Evolutionary conservation across 2,329 filamentous ascomycete genomes (phyloP).

Genomic region (Exophiala sp.): DNA sequence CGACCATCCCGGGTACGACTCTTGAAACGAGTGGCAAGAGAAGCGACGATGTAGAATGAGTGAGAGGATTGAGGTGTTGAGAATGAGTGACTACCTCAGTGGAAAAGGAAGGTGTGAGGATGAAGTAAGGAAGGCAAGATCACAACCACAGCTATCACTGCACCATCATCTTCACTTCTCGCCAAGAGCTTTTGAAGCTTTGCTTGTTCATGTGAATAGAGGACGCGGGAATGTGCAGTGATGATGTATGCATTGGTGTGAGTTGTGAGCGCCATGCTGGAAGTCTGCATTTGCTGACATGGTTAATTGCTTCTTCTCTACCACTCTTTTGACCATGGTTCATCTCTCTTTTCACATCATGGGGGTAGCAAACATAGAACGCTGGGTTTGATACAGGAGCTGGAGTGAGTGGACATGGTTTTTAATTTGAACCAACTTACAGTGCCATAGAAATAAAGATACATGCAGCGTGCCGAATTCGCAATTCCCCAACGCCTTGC

Average conservation of each 20-base stretch:
- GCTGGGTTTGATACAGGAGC: not conserved
- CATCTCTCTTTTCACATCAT: too few species aligned
- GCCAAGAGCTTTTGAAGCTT: not conserved
- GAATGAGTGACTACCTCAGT: constrained; percentile 11
- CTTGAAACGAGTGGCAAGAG: constrained; percentile 22
- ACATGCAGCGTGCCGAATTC: not conserved
- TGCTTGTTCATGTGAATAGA: not conserved
- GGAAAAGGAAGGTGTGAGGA: constrained; percentile 10
- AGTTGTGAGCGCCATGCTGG: too few species aligned
- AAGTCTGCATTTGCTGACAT: too few species aligned
- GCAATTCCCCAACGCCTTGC: constrained; percentile 21
- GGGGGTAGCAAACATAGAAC: too few species aligned
- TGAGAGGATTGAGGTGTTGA: not conserved
- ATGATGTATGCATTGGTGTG: not conserved
- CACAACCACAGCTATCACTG: not conserved
- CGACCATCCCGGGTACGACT: constrained; percentile 17
- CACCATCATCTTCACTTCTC: not conserved
- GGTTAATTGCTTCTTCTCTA: too few species aligned
- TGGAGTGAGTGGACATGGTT: constrained; percentile 7
- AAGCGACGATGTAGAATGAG: constrained; percentile 1
- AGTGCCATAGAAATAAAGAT: not conserved
- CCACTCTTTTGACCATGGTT: too few species aligned
- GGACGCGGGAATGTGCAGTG: not conserved
- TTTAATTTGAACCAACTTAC: constrained; percentile 2
- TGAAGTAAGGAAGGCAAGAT: constrained; percentile 5